Percentiles rank a stretch among this genome's conserved stretches.
These are phyloP conservation scores for Chrysanthemum seticuspe DNA, from an alignment of 129 eudicot species.

Conservation along the genomic window DNA sequence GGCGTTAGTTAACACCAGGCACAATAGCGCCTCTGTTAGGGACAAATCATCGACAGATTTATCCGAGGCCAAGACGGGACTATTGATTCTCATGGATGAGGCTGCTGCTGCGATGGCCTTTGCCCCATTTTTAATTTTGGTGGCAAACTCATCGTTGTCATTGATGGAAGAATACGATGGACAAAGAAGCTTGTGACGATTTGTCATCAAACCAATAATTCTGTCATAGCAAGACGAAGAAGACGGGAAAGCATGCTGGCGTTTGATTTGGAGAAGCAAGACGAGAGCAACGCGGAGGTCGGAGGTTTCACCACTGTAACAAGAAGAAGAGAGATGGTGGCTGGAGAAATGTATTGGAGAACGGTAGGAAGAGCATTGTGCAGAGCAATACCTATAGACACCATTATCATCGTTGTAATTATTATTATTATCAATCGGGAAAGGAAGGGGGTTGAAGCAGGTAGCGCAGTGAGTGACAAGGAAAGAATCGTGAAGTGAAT, in stretches of 20 bases:
- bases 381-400: conserved; percentile 37
- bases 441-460: conserved; percentile 46
- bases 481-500: conserved; percentile 36
- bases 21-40: conserved; percentile 53
- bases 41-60: not conserved
- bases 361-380: conserved; percentile 41
- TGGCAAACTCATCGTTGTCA: conserved; percentile 21
- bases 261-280: conserved; percentile 40
- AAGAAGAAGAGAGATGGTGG: conserved; percentile 37
- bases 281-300: conserved; percentile 68
- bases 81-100: conserved; percentile 18
- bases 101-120: conserved; percentile 43
- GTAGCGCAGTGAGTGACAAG: conserved; percentile 49
- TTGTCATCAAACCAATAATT: conserved; percentile 48
- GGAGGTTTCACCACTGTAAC: conserved; percentile 33
- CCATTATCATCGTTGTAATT: too few relatives aligned
- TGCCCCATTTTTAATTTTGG: conserved; percentile 45
- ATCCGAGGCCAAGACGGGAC: not conserved
- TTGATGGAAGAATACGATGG: not conserved
- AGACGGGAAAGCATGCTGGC: not conserved
- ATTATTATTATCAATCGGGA: too few relatives aligned
- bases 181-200: conserved; percentile 31
- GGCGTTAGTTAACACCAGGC: conserved; percentile 63
- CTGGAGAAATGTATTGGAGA: conserved; percentile 40
- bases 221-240: conserved; percentile 11